Evolutionary conservation across 306 rosid species (phyloP).

Genomic region (Ormosia emarginata): DNA sequence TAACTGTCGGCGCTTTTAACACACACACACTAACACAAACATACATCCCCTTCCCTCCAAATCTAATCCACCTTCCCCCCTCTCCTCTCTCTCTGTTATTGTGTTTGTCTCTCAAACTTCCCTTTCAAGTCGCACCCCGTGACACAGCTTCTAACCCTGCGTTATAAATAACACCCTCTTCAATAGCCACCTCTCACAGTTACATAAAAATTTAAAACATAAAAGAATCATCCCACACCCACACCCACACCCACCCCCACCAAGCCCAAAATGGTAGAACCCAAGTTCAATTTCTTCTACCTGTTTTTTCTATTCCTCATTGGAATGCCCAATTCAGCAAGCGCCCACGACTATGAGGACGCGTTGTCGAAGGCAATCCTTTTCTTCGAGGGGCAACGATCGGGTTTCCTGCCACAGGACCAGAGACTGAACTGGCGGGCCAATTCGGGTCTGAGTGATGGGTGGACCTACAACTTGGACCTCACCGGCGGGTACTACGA

Average conservation of each 20-base stretch:
- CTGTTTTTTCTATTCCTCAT: not conserved
- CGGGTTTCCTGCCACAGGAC: conserved; percentile 67
- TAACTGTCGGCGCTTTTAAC: conserved; percentile 36
- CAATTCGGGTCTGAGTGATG: conserved; percentile 70
- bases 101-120: conserved; percentile 2
- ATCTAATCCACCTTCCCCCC: too few species aligned
- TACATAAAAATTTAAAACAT: not conserved
- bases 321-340: not conserved
- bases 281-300: not conserved
- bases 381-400: conserved; percentile 89
- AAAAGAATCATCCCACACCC: not conserved
- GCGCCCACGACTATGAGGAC: conserved; percentile 53
- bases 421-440: conserved; percentile 68
- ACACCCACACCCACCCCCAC: not conserved
- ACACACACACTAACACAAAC: not conserved
- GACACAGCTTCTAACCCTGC: conserved; percentile 24
- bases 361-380: conserved; percentile 76
- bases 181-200: not conserved
- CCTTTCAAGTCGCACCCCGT: conserved; percentile 50
- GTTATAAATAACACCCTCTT: conserved; percentile 26
- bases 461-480: conserved; percentile 66
- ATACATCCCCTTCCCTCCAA: conserved; percentile 26
- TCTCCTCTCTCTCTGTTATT: not conserved
- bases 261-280: conserved; percentile 22
- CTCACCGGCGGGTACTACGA: conserved; percentile 92